Percentiles rank a stretch among this genome's conserved stretches.
Conservation (phyloP, 2,329 filamentous ascomycete species). For the Cadophora malorum region DNA sequence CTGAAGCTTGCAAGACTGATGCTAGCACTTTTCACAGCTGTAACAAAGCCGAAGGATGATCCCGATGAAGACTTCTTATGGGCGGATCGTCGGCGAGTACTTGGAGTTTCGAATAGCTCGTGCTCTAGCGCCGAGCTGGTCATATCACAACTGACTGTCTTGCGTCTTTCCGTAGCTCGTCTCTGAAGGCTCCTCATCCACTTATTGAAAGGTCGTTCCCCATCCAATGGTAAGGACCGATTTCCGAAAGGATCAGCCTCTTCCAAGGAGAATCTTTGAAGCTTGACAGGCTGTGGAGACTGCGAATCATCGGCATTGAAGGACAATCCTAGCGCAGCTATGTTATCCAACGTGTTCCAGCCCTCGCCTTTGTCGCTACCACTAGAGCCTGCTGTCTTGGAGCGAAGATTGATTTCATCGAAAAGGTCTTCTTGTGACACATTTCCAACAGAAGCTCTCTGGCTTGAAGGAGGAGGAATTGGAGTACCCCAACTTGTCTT, state of each 20-base stretch:
- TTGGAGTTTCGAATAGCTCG: slow-evolving; percentile 44
- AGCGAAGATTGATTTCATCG: slow-evolving; percentile 46
- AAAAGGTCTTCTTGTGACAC: slow-evolving; percentile 42
- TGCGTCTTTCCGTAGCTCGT: slow-evolving; percentile 55
- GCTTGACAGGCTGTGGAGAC: slow-evolving; percentile 18
- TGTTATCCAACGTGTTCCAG: slow-evolving; percentile 51
- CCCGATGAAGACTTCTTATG: slow-evolving; percentile 69
- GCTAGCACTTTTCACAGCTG: slow-evolving; percentile 81
- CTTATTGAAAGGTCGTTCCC: slow-evolving; percentile 63
- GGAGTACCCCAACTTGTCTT: slow-evolving; percentile 50
- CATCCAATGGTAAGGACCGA: slow-evolving; percentile 27
- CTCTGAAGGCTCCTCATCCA: slow-evolving; percentile 76
- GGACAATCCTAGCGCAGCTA: slow-evolving; percentile 50
- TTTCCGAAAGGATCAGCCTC: slow-evolving; percentile 30
- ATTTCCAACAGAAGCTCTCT: slow-evolving; percentile 30
- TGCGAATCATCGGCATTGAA: slow-evolving; percentile 45
- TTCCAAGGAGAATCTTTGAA: slow-evolving; percentile 41
- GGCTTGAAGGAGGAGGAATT: slow-evolving; percentile 41
- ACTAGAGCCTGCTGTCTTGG: slow-evolving; percentile 35
- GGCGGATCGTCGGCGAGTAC: slow-evolving; percentile 47
- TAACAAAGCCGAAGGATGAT: slow-evolving; percentile 80
- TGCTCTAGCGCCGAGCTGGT: slow-evolving; percentile 34
- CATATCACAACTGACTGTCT: slow-evolving; percentile 46
- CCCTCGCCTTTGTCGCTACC: slow-evolving; percentile 43
- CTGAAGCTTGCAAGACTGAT: slow-evolving; percentile 78